Evolutionary conservation across 2,329 filamentous ascomycete species (phyloP).

Genomic region (Aureobasidium sp.): DNA sequence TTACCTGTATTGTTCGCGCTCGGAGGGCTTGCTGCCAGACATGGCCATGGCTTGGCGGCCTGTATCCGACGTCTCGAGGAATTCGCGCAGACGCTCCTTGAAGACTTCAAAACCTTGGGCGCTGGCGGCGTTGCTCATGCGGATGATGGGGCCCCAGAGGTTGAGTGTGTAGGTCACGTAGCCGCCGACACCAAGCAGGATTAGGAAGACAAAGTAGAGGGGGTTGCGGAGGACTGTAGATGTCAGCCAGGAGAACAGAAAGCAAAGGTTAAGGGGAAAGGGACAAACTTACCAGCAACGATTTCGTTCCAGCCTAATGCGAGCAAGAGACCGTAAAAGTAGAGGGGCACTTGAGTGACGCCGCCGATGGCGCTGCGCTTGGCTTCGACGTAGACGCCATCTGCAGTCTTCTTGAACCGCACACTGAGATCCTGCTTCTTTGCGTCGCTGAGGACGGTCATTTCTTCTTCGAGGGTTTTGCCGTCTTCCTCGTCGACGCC

Average conservation of each 20-base stretch:
- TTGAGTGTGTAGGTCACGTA: conserved; percentile 93
- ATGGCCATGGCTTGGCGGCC: conserved; percentile 78
- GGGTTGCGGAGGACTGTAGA: conserved; percentile 80
- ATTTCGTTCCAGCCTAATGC: conserved; percentile 99
- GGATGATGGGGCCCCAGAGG: conserved; percentile 89
- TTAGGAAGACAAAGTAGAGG: conserved; percentile 81
- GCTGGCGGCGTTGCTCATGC: conserved; percentile 86
- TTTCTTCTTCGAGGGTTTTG: conserved; percentile 92
- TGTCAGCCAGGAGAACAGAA: not conserved
- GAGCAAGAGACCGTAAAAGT: conserved; percentile 85
- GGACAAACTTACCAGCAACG: conserved; percentile 60
- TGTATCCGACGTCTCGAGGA: conserved; percentile 79
- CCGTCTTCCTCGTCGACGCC: conserved; percentile 84
- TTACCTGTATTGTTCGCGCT: conserved; percentile 9
- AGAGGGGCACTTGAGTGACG: conserved; percentile 86
- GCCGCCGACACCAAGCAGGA: conserved; percentile 66
- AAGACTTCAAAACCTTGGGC: conserved; percentile 83
- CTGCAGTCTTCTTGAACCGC: conserved; percentile 96
- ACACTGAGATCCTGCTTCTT: conserved; percentile 89
- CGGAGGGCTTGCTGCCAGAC: conserved; percentile 34
- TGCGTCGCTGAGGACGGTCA: conserved; percentile 83
- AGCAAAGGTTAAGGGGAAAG: not conserved
- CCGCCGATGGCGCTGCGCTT: conserved; percentile 95
- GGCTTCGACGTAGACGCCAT: conserved; percentile 95
- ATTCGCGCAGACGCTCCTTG: conserved; percentile 84